Conservation (phyloP, 495 filamentous ascomycete genomes). For the Talaromyces ruber region DNA sequence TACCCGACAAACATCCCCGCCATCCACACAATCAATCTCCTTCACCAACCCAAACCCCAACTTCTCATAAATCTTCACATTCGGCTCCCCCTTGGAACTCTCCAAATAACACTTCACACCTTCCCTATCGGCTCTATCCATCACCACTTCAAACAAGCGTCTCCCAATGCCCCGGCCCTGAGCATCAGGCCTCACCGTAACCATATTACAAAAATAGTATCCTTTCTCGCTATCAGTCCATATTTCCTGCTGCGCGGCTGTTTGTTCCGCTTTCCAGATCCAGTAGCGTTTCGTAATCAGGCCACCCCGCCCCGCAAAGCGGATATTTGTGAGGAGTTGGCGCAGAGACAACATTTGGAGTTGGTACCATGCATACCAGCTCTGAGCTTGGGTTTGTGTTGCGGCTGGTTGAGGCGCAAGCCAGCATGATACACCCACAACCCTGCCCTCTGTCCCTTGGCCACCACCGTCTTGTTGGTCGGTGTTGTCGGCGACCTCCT, state of each 20-base stretch:
- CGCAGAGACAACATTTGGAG: conserved; percentile 46
- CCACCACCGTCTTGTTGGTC: not conserved
- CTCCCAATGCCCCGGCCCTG: conserved; percentile 53
- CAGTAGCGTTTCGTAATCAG: conserved; percentile 53
- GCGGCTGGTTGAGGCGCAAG: conserved; percentile 37
- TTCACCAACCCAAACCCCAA: conserved; percentile 54
- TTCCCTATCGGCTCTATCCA: conserved; percentile 46
- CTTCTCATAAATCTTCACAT: conserved; percentile 54
- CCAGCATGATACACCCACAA: conserved; percentile 62
- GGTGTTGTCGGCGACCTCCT: conserved; percentile 24
- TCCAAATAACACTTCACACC: conserved; percentile 55
- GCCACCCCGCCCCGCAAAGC: conserved; percentile 47
- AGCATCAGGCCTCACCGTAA: conserved; percentile 50
- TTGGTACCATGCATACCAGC: conserved; percentile 47
- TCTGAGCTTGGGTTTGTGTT: conserved; percentile 21
- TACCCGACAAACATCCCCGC: conserved; percentile 34
- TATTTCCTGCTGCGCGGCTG: conserved; percentile 43
- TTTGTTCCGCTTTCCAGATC: conserved; percentile 57
- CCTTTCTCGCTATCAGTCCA: conserved; percentile 49
- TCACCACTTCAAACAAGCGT: conserved; percentile 46
- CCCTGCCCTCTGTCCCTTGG: conserved; percentile 6
- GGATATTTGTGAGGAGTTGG: conserved; percentile 49
- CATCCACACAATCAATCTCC: conserved; percentile 53
- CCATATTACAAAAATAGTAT: conserved; percentile 63
- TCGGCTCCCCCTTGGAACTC: conserved; percentile 50